A percentile compares a stretch with the other conserved stretches of the same genome.
Conservation (phyloP, 2,329 filamentous ascomycete genomes). For the Aspergillus aculeatinus region DNA sequence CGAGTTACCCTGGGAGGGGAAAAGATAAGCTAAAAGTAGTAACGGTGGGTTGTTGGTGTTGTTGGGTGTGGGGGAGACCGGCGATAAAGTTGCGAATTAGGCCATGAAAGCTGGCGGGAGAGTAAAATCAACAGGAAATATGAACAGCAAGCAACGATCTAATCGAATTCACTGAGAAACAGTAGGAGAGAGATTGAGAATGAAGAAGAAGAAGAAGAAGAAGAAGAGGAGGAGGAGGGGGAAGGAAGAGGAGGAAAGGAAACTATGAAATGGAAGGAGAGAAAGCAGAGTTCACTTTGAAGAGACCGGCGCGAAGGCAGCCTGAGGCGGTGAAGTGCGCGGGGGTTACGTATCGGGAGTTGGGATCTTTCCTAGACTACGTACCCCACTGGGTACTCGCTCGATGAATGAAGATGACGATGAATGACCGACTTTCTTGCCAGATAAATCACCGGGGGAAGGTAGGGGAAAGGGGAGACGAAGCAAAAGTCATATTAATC, state of each 20-base stretch:
- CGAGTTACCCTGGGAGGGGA: neutral
- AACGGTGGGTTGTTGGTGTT: neutral
- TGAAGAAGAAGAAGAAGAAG: neutral
- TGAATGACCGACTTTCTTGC: neutral
- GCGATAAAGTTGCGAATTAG: slow-evolving; percentile 10
- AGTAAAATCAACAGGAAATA: neutral
- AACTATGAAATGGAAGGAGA: no score
- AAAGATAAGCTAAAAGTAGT: slow-evolving; percentile 6
- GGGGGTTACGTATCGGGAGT: neutral
- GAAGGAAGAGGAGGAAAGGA: slow-evolving; percentile 16
- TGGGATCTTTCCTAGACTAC: neutral
- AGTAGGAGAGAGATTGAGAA: neutral
- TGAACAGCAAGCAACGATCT: neutral
- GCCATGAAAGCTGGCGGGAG: slow-evolving; percentile 8
- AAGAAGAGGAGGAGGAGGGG: neutral
- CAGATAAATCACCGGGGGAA: no score
- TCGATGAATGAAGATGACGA: neutral
- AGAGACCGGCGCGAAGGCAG: neutral
- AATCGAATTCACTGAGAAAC: neutral
- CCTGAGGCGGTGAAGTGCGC: slow-evolving; percentile 12
- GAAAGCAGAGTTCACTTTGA: neutral
- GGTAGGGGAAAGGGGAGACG: no score
- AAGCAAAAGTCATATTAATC: no score
- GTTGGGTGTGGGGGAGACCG: slow-evolving; percentile 1
- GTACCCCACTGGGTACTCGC: neutral